phyloP scores from a whole-genome alignment of 2,329 filamentous ascomycete species.

The Aspergillus awamori region DNA sequence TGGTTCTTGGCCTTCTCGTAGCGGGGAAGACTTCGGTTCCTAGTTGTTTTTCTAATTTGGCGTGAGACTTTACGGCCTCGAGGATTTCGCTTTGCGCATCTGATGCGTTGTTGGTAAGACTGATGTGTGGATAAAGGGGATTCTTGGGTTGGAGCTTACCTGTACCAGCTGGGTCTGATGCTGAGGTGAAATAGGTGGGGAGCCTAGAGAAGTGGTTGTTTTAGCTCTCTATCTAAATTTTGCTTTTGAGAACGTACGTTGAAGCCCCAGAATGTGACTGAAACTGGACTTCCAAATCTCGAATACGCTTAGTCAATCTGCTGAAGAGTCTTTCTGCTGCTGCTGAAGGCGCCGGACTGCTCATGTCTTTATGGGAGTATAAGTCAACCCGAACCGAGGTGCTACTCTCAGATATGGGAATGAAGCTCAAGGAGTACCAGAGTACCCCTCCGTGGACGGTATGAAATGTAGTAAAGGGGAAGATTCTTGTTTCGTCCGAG shows the following conservation, averaged over 20 bases:
- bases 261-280: background rate
- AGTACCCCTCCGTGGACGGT: constrained; percentile 21
- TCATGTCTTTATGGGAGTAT: constrained; percentile 17
- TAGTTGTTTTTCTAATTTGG: constrained; percentile 26
- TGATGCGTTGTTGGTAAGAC: background rate
- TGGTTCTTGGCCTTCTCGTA: constrained; percentile 28
- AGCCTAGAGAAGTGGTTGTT: background rate
- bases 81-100: constrained; percentile 20
- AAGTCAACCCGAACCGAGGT: constrained; percentile 38
- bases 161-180: background rate
- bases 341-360: background rate
- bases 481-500: constrained; percentile 17
- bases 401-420: constrained; percentile 29
- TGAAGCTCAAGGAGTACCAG: constrained; percentile 31
- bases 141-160: constrained; percentile 1
- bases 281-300: constrained; percentile 22
- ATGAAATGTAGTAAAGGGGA: constrained; percentile 30
- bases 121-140: background rate
- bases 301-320: constrained; percentile 3
- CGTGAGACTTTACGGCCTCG: constrained; percentile 25
- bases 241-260: constrained; percentile 3
- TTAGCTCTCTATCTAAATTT: background rate
- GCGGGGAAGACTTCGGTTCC: constrained; percentile 29
- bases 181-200: background rate
- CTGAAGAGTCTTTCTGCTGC: constrained; percentile 1